A percentile compares a stretch with the other conserved stretches of the same genome.
Evolutionary conservation across 495 filamentous ascomycete genomes (phyloP).

Genomic region (Ramalina peruviana): DNA sequence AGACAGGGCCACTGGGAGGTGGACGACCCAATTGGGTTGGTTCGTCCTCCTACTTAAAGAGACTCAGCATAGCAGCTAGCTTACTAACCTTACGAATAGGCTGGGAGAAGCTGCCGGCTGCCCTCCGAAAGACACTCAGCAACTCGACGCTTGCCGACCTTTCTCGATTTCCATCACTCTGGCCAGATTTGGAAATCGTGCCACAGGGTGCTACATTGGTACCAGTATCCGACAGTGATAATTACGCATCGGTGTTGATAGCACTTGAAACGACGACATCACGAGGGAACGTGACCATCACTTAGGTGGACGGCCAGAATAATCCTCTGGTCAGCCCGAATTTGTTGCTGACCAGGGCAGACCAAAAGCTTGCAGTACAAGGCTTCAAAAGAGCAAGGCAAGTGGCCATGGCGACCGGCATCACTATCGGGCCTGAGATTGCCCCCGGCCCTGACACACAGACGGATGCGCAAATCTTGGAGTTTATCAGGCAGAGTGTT

Average conservation of each 20-base stretch:
- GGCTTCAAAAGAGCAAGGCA: slow-evolving; percentile 39
- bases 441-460: slow-evolving; percentile 27
- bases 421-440: slow-evolving; percentile 33
- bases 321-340: slow-evolving; percentile 19
- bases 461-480: slow-evolving; percentile 38
- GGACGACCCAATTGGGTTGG: slow-evolving; percentile 10
- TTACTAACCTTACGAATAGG: slow-evolving; percentile 16
- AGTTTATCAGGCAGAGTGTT: slow-evolving; percentile 26
- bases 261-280: slow-evolving; percentile 35
- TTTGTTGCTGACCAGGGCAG: slow-evolving; percentile 27
- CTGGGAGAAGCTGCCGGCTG: slow-evolving; percentile 35
- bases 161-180: slow-evolving; percentile 34
- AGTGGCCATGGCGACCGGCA: slow-evolving; percentile 29
- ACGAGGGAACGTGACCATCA: slow-evolving; percentile 30
- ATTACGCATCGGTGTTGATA: slow-evolving; percentile 28
- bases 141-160: slow-evolving; percentile 18
- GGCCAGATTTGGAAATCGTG: slow-evolving; percentile 46
- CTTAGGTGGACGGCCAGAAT: not conserved
- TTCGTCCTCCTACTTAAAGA: not conserved
- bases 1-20: slow-evolving; percentile 24
- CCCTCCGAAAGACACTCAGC: slow-evolving; percentile 18
- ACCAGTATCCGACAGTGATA: slow-evolving; percentile 11
- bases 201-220: slow-evolving; percentile 13
- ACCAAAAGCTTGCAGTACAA: slow-evolving; percentile 34
- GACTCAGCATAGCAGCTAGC: slow-evolving; percentile 11